A percentile compares a stretch with the other conserved stretches of the same genome.
Conservation (phyloP, 331 rosid genomes). For the Pyracantha coccinea region DNA sequence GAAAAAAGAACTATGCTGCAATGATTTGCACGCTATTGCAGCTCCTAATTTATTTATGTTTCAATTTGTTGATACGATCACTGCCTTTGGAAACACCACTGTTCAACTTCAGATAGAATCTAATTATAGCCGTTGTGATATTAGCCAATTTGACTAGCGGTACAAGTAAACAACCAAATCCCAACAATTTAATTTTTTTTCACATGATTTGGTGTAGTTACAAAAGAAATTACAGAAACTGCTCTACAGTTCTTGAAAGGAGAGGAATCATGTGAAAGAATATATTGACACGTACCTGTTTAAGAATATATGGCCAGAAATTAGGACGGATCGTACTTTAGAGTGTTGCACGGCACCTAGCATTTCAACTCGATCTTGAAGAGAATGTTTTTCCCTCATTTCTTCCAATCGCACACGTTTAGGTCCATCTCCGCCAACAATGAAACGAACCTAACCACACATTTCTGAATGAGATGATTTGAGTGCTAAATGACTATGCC, state of each 20-base stretch:
- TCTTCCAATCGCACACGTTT: constrained; percentile 94
- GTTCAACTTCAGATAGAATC: neutral
- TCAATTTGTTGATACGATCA: neutral
- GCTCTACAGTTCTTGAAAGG: neutral
- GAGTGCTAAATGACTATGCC: constrained; percentile 10
- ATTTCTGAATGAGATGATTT: constrained; percentile 16
- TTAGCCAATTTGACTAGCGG: neutral
- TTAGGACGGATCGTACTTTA: constrained; percentile 63
- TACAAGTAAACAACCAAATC: neutral
- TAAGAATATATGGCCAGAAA: constrained; percentile 84
- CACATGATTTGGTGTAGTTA: neutral
- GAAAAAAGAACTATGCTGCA: neutral
- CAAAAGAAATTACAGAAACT: neutral
- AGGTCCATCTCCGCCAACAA: constrained; percentile 93
- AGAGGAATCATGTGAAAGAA: neutral
- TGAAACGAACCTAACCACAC: constrained; percentile 67
- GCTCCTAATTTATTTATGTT: neutral
- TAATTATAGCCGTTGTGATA: no score
- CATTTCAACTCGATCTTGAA: constrained; percentile 97
- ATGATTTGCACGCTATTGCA: neutral
- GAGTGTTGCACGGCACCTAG: constrained; percentile 89
- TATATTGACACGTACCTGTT: constrained; percentile 45
- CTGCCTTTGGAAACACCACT: no score
- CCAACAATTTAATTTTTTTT: neutral
- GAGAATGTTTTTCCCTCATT: constrained; percentile 92